Conservation (phyloP, 2,329 filamentous ascomycete species). For the Curvularia sp. region DNA sequence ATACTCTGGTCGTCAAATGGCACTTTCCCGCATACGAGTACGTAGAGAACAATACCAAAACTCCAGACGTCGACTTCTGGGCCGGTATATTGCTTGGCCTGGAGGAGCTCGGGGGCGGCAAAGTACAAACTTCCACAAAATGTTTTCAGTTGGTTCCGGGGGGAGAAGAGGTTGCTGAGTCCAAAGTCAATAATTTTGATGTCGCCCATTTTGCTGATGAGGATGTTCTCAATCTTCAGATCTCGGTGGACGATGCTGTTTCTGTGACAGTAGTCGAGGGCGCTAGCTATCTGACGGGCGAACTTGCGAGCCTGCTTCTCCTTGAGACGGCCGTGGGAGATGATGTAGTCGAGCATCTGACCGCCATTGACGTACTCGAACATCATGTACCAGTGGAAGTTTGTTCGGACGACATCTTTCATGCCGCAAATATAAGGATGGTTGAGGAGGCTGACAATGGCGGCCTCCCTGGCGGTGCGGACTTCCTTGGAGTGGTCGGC, state of each 20-base stretch:
- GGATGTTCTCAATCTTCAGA: slow-evolving; percentile 97
- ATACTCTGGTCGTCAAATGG: slow-evolving; percentile 99
- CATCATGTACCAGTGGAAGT: slow-evolving; percentile 99
- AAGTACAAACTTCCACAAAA: slow-evolving; percentile 99
- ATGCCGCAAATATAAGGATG: slow-evolving; percentile 97
- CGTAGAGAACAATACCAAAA: slow-evolving; percentile 97
- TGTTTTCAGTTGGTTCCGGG: slow-evolving; percentile 84
- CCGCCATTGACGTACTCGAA: slow-evolving; percentile 99
- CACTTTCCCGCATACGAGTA: slow-evolving; percentile 95
- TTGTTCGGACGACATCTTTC: slow-evolving; percentile 92
- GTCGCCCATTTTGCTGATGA: slow-evolving; percentile 98
- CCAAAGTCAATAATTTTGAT: slow-evolving; percentile 99
- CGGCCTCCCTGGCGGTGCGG: slow-evolving; percentile 90
- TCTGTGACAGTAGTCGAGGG: slow-evolving; percentile 94
- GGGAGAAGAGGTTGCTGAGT: slow-evolving; percentile 93
- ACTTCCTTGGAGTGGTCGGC: slow-evolving; percentile 97
- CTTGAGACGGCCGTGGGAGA: slow-evolving; percentile 95
- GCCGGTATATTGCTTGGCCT: slow-evolving; percentile 92
- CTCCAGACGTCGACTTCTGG: slow-evolving; percentile 99
- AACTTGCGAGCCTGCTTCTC: slow-evolving; percentile 99
- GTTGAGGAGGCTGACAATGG: slow-evolving; percentile 91
- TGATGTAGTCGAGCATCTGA: slow-evolving; percentile 99
- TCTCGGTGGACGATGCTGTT: slow-evolving; percentile 99
- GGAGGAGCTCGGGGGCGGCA: slow-evolving; percentile 90
- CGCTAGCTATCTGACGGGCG: slow-evolving; percentile 94